Percentiles rank a stretch among this genome's conserved stretches.
These are phyloP conservation scores for Geoglossum glabrum DNA, from an alignment of 495 filamentous ascomycete species.

Conservation along the genomic window DNA sequence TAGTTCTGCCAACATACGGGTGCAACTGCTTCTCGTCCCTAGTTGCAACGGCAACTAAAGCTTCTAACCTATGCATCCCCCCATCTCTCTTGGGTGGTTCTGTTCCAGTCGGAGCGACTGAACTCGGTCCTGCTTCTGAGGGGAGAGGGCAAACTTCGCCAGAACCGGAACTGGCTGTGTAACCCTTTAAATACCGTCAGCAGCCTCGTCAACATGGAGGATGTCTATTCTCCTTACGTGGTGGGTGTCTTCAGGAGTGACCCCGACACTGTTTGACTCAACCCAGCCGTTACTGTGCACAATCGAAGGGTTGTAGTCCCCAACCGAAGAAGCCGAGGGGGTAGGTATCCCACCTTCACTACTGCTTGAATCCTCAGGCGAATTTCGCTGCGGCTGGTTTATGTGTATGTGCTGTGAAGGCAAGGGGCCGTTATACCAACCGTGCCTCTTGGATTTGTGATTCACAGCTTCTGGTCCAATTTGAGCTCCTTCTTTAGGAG, in stretches of 20 bases:
- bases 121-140: neutral
- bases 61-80: conserved; percentile 56
- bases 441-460: conserved; percentile 41
- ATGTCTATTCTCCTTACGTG: conserved; percentile 16
- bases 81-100: conserved; percentile 15
- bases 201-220: neutral
- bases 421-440: conserved; percentile 46
- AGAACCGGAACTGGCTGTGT: conserved; percentile 4
- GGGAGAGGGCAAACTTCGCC: neutral
- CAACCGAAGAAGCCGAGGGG: conserved; percentile 33
- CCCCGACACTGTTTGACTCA: conserved; percentile 28
- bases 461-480: conserved; percentile 17
- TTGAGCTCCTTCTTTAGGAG: neutral
- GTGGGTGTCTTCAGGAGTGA: conserved; percentile 24
- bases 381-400: conserved; percentile 24
- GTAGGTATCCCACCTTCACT: conserved; percentile 45
- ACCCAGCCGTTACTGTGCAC: conserved; percentile 42
- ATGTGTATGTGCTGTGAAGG: conserved; percentile 4
- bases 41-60: conserved; percentile 76
- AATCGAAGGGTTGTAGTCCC: conserved; percentile 44
- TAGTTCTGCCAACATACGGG: neutral
- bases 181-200: conserved; percentile 8
- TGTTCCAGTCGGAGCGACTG: conserved; percentile 1
- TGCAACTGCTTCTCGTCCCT: conserved; percentile 41
- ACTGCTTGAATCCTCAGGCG: conserved; percentile 52